Percentiles rank a stretch among this genome's conserved stretches.
Evolutionary conservation across 176 grass and related monocot genomes (phyloP).

Genomic region (Paspalum notatum): DNA sequence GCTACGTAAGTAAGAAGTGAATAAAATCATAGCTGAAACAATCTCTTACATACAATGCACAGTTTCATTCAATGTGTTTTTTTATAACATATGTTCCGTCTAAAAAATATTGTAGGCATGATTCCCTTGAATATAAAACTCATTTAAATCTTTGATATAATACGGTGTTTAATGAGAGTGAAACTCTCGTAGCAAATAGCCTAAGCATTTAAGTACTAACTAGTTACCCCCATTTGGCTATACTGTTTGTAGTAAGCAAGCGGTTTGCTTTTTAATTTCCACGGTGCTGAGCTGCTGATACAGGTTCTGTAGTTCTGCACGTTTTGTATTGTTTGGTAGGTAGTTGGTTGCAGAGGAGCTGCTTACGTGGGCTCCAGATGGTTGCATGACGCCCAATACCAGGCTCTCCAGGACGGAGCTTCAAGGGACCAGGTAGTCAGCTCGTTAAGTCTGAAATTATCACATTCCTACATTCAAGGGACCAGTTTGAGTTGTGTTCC

Average conservation of each 20-base stretch:
- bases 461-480: not conserved
- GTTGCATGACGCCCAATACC: slow-evolving; percentile 72
- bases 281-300: slow-evolving; percentile 38
- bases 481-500: not conserved
- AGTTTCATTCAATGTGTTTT: too few relatives aligned
- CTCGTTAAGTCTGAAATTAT: not conserved
- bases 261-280: not conserved
- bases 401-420: slow-evolving; percentile 53
- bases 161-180: too few relatives aligned
- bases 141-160: too few relatives aligned
- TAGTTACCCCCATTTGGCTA: not conserved
- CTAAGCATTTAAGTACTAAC: too few relatives aligned
- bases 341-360: slow-evolving; percentile 60
- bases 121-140: too few relatives aligned
- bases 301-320: not conserved
- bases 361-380: slow-evolving; percentile 48
- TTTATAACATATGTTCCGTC: too few relatives aligned
- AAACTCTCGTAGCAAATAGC: too few relatives aligned
- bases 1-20: too few relatives aligned
- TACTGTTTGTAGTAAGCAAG: not conserved
- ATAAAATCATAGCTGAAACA: too few relatives aligned
- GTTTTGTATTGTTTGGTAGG: slow-evolving; percentile 78
- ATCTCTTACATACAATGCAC: too few relatives aligned
- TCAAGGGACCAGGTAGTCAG: slow-evolving; percentile 61
- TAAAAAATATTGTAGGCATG: too few relatives aligned